Conservation (phyloP, 441 rosid species). For the Populus hybrid region DNA sequence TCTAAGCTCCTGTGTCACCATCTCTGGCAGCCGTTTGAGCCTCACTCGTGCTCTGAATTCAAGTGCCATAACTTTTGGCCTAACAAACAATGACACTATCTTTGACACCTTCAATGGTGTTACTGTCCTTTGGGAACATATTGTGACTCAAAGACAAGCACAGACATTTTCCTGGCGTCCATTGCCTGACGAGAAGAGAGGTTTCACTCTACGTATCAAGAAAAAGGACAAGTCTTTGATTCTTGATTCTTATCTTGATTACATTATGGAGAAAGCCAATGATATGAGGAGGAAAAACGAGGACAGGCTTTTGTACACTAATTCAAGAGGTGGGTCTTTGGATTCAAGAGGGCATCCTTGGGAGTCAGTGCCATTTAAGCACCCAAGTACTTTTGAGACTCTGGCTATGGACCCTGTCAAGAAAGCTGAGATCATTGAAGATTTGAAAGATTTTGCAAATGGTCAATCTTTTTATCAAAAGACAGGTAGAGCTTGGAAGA, state of each 20-base stretch:
- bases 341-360: constrained; percentile 88
- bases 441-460: constrained; percentile 49
- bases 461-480: constrained; percentile 67
- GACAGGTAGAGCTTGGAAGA: constrained; percentile 79
- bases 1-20: constrained; percentile 67
- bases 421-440: constrained; percentile 58
- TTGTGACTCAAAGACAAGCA: constrained; percentile 66
- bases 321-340: constrained; percentile 77
- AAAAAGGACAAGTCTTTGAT: constrained; percentile 57
- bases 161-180: constrained; percentile 83
- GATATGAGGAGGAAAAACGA: constrained; percentile 70
- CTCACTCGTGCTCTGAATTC: constrained; percentile 85
- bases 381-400: constrained; percentile 86
- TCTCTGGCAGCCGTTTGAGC: constrained; percentile 70
- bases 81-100: constrained; percentile 72
- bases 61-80: constrained; percentile 73
- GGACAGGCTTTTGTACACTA: constrained; percentile 72
- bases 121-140: constrained; percentile 74
- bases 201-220: constrained; percentile 68
- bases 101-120: constrained; percentile 57
- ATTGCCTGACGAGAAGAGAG: constrained; percentile 86
- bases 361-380: constrained; percentile 93
- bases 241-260: constrained; percentile 64
- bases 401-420: constrained; percentile 72
- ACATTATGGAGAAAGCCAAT: constrained; percentile 64